Percentiles rank a stretch among this genome's conserved stretches.
Evolutionary conservation across 768 basidiomycete genomes (phyloP).

Genomic region (Mycena indigotica): DNA sequence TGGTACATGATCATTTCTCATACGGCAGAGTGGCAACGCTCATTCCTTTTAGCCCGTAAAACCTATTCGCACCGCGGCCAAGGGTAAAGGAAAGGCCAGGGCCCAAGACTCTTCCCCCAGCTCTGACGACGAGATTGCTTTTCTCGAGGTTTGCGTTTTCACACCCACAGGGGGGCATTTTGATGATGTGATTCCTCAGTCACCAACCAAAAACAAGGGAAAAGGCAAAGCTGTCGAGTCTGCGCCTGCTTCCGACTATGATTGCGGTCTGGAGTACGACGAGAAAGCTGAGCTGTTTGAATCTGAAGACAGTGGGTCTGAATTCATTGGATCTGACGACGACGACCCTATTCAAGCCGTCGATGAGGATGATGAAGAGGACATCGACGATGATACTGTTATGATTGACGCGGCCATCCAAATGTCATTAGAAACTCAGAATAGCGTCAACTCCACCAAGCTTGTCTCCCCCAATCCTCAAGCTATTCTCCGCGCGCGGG

Average conservation of each 20-base stretch:
- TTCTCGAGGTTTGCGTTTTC: not conserved
- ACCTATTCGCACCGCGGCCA: not conserved
- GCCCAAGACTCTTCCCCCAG: not conserved
- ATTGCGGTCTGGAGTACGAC: constrained; percentile 39
- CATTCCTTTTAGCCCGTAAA: not conserved
- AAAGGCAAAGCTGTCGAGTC: constrained; percentile 25
- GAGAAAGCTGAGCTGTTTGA: constrained; percentile 45
- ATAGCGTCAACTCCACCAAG: constrained; percentile 38
- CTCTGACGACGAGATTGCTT: not conserved
- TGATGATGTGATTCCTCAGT: not conserved
- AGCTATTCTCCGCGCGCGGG: constrained; percentile 50
- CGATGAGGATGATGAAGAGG: constrained; percentile 18
- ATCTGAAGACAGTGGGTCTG: constrained; percentile 61
- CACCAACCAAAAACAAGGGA: constrained; percentile 32
- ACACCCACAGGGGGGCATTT: not conserved
- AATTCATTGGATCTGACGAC: constrained; percentile 49
- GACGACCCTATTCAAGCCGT: constrained; percentile 24
- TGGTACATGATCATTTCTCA: not conserved
- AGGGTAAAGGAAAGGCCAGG: constrained; percentile 10
- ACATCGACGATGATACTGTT: constrained; percentile 46
- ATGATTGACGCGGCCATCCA: constrained; percentile 62
- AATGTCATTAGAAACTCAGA: constrained; percentile 48
- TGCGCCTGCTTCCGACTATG: constrained; percentile 28
- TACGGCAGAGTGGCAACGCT: not conserved
- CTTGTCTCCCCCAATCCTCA: constrained; percentile 39